phyloP scores from a whole-genome alignment of 2,329 filamentous ascomycete species.

The Fusarium sp. region DNA sequence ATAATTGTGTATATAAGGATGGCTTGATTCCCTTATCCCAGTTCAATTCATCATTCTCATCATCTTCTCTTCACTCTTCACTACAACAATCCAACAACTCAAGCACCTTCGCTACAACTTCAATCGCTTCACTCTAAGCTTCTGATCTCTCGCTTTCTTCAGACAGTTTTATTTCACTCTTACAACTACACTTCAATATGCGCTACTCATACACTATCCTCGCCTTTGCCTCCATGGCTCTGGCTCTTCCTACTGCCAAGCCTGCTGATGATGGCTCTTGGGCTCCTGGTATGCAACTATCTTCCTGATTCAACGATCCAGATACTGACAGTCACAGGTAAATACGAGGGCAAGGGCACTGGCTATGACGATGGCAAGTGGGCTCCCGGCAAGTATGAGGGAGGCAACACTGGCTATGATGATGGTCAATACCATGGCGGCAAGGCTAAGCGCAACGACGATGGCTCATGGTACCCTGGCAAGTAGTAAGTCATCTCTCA shows the following conservation, averaged over 20 bases:
- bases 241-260: conserved; percentile 37
- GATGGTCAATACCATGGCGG: conserved; percentile 11
- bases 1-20: conserved; percentile 22
- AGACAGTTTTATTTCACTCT: not conserved
- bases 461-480: conserved; percentile 12
- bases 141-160: not conserved
- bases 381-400: conserved; percentile 33
- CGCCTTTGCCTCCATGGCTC: conserved; percentile 39
- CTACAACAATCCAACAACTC: conserved; percentile 1
- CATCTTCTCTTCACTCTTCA: conserved; percentile 1
- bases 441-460: conserved; percentile 17
- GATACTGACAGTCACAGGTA: not conserved
- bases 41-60: conserved; percentile 19
- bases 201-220: conserved; percentile 39
- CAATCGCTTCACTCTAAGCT: not conserved
- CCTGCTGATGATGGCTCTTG: conserved; percentile 32
- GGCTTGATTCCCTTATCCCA: not conserved
- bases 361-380: conserved; percentile 17
- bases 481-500: conserved; percentile 8
- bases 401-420: not conserved
- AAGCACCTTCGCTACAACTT: conserved; percentile 8
- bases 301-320: rapidly evolving
- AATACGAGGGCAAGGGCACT: conserved; percentile 20
- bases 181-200: conserved; percentile 12
- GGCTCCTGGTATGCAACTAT: not conserved